Conservation (phyloP, 805 yeast genomes). For the Blastobotrys americana region DNA sequence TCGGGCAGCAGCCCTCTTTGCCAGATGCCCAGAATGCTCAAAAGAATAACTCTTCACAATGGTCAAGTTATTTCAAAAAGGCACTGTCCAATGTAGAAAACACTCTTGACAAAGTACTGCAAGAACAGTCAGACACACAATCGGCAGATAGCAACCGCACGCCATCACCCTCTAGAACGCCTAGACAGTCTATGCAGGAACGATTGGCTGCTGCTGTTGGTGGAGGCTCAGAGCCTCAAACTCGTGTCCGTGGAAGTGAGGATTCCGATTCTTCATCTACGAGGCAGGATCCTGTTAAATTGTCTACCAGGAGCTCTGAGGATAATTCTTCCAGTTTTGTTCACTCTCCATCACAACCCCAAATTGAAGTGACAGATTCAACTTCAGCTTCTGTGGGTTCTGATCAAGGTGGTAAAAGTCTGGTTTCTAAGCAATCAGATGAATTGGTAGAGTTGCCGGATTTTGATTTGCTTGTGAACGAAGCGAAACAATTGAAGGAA, state of each 20-base stretch:
- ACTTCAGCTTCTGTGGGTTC: not conserved
- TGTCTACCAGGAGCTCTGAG: not conserved
- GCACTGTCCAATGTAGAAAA: slow-evolving; percentile 39
- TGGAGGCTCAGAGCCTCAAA: slow-evolving; percentile 16
- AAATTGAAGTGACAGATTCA: not conserved
- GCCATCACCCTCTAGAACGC: slow-evolving; percentile 3
- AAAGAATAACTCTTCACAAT: slow-evolving; percentile 8
- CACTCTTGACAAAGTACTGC: slow-evolving; percentile 34
- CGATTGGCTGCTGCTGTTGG: slow-evolving; percentile 74
- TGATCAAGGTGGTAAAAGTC: not conserved
- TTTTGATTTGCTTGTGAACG: not conserved
- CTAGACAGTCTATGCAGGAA: slow-evolving; percentile 69
- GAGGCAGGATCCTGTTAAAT: too few species aligned
- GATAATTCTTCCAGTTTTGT: too few species aligned
- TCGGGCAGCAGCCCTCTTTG: too few species aligned
- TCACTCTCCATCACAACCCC: not conserved
- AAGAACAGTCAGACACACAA: slow-evolving; percentile 19
- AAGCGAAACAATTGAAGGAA: slow-evolving; percentile 1
- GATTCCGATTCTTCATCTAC: not conserved
- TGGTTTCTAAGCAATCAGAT: not conserved
- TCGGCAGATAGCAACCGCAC: slow-evolving; percentile 2
- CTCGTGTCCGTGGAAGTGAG: not conserved
- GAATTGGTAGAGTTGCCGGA: not conserved
- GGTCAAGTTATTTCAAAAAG: slow-evolving; percentile 28
- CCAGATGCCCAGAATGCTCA: not conserved